These are phyloP conservation scores for Spergularia marina DNA, from an alignment of 148 eudicot genomes.

Conservation along the genomic window DNA sequence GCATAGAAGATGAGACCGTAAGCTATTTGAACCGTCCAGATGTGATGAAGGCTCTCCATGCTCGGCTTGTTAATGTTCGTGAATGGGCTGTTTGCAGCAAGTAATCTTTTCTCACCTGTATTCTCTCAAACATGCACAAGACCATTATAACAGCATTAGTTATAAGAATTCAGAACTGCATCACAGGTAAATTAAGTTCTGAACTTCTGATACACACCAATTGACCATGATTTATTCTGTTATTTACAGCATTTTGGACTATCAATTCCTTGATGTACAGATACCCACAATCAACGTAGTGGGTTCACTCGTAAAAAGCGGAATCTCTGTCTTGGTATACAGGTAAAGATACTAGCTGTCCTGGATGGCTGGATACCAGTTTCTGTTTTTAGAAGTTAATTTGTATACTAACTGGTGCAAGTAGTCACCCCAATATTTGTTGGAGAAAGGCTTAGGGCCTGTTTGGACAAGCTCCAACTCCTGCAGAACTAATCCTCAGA, in stretches of 20 bases:
- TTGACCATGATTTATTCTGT: neutral
- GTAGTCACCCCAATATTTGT: too few species aligned
- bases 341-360: conserved; percentile 43
- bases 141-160: neutral
- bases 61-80: conserved; percentile 74
- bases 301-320: conserved; percentile 59
- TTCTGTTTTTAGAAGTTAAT: neutral
- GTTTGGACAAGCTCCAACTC: too few species aligned
- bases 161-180: neutral
- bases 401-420: neutral
- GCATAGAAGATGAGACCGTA: conserved; percentile 85
- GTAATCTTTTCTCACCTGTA: conserved; percentile 35
- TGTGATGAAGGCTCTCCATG: conserved; percentile 78
- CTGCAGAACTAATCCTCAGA: too few species aligned
- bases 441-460: too few species aligned
- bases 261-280: conserved; percentile 73
- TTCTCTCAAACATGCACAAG: neutral
- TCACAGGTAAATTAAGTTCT: neutral
- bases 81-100: conserved; percentile 81
- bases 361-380: too few species aligned
- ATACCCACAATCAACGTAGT: conserved; percentile 81
- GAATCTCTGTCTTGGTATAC: conserved; percentile 85
- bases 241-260: conserved; percentile 71
- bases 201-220: neutral
- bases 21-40: conserved; percentile 78